Evolutionary conservation across 2,329 filamentous ascomycete genomes (phyloP).

Genomic region (Ascosphaera aggregata): DNA sequence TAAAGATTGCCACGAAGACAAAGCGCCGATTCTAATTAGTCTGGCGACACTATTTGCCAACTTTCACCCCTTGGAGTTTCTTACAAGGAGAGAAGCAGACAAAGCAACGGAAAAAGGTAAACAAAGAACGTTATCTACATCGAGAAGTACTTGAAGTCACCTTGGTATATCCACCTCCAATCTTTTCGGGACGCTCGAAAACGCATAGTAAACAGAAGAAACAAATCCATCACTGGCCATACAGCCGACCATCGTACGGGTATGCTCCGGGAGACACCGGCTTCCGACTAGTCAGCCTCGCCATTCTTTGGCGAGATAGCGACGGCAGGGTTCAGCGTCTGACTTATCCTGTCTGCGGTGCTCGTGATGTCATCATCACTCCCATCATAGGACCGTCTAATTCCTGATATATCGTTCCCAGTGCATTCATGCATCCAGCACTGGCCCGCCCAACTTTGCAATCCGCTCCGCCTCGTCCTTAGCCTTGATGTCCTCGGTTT

Average conservation of each 20-base stretch:
- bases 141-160: background rate
- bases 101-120: background rate
- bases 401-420: background rate
- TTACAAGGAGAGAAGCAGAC: background rate
- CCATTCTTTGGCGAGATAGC: background rate
- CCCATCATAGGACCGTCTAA: background rate
- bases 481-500: constrained; percentile 56
- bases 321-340: background rate
- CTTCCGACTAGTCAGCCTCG: background rate
- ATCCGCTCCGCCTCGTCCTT: constrained; percentile 56
- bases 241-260: background rate
- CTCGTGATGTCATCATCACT: too few relatives aligned
- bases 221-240: background rate
- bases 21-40: too few relatives aligned
- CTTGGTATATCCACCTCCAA: background rate
- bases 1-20: too few relatives aligned
- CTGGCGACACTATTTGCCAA: too few relatives aligned
- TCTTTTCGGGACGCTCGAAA: background rate
- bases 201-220: background rate
- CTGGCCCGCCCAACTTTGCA: constrained; percentile 12
- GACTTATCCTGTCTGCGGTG: background rate
- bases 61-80: too few relatives aligned
- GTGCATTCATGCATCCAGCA: background rate
- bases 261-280: background rate
- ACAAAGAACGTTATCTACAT: background rate